Evolutionary conservation across 1,139 yeast genomes (phyloP).

Genomic region (Pichia sp.): DNA sequence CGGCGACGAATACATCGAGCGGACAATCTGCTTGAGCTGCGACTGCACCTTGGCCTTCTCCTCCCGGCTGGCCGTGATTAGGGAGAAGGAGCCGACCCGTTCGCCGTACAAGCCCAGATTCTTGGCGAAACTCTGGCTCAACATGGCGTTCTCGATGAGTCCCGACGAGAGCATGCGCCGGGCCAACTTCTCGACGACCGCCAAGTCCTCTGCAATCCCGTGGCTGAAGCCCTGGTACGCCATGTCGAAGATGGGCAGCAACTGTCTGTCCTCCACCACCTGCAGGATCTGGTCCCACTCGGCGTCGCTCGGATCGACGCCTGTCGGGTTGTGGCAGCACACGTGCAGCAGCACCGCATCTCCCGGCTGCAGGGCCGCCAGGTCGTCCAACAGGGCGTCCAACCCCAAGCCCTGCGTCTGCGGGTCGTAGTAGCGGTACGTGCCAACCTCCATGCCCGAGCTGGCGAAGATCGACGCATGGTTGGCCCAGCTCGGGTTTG

Average conservation of each 20-base stretch:
- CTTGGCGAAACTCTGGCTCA: constrained; percentile 92
- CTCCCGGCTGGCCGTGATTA: constrained; percentile 48
- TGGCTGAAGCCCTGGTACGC: constrained; percentile 94
- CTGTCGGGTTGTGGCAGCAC: constrained; percentile 97
- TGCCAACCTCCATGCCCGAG: constrained; percentile 39
- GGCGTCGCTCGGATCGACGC: constrained; percentile 76
- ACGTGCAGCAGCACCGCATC: constrained; percentile 80
- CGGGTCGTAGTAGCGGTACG: constrained; percentile 50
- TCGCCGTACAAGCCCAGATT: constrained; percentile 97
- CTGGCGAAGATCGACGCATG: constrained; percentile 54
- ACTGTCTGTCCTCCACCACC: constrained; percentile 49
- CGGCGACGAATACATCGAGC: constrained; percentile 90
- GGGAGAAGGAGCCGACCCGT: constrained; percentile 85
- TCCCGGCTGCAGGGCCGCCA: constrained; percentile 42
- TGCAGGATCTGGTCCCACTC: constrained; percentile 76
- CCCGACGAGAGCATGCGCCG: constrained; percentile 42
- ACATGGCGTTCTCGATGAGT: constrained; percentile 39
- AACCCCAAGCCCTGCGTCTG: constrained; percentile 50
- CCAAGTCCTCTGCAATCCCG: constrained; percentile 53
- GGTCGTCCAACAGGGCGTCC: constrained; percentile 43
- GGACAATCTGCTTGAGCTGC: constrained; percentile 72
- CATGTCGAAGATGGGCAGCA: constrained; percentile 79
- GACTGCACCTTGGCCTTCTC: constrained; percentile 54
- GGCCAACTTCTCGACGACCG: constrained; percentile 47
- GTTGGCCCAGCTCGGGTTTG: constrained; percentile 63